Evolutionary conservation across 352 stramenopile species (phyloP).

Genomic region (Phytophthora sp.): DNA sequence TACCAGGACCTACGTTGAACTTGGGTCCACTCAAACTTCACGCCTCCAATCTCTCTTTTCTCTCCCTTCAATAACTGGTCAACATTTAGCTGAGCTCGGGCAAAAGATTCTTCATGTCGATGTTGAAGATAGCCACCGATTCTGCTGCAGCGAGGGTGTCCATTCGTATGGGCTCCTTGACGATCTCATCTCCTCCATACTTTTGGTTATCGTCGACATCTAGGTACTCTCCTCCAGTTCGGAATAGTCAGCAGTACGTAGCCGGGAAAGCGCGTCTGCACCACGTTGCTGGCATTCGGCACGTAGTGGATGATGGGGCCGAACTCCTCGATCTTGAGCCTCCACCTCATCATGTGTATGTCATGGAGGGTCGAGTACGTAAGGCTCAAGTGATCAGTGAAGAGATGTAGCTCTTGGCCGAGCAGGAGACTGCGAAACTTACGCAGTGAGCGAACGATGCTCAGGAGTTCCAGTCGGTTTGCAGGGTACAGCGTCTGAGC

Average conservation of each 20-base stretch:
- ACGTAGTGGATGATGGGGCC: constrained; percentile 3
- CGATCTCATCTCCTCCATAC: not conserved
- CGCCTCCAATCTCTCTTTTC: not conserved
- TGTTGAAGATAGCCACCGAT: not conserved
- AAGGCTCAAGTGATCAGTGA: constrained; percentile 10
- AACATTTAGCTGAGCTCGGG: not conserved
- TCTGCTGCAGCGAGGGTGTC: too few species aligned
- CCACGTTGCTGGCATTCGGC: not conserved
- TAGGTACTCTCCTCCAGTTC: not conserved
- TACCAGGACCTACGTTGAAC: not conserved
- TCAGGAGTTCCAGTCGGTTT: not conserved
- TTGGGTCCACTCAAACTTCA: not conserved
- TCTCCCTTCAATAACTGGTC: not conserved
- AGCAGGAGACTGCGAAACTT: not conserved
- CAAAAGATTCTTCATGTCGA: not conserved
- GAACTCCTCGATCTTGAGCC: constrained; percentile 9
- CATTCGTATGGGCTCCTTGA: not conserved
- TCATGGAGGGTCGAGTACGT: constrained; percentile 11
- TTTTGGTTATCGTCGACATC: not conserved
- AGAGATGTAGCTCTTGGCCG: not conserved
- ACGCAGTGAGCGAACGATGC: not conserved
- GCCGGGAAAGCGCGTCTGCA: not conserved
- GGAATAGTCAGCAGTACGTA: not conserved
- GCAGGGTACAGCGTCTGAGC: not conserved
- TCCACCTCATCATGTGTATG: constrained; percentile 13